Evolutionary conservation across 495 filamentous ascomycete genomes (phyloP).

Genomic region (Talaromyces stipitatus): DNA sequence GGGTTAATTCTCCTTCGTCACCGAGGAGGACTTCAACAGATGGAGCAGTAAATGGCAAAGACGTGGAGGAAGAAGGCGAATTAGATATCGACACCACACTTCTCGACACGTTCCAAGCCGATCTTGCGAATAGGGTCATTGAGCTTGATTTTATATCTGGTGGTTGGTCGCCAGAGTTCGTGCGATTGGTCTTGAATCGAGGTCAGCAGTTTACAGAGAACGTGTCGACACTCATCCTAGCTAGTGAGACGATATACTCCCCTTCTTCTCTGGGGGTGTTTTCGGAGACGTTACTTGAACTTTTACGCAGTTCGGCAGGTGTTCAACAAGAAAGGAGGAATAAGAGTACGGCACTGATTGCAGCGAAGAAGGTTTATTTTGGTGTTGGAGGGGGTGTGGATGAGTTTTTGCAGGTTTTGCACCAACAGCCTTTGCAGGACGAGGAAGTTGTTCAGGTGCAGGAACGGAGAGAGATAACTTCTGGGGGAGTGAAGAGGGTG

Average conservation of each 20-base stretch:
- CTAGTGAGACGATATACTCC: constrained; percentile 94
- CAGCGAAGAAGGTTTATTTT: constrained; percentile 91
- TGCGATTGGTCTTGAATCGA: constrained; percentile 41
- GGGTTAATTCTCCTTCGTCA: constrained; percentile 25
- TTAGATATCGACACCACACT: constrained; percentile 65
- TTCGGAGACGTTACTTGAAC: constrained; percentile 57
- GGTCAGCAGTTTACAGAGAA: constrained; percentile 6
- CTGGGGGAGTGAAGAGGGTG: constrained; percentile 40
- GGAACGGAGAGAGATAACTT: constrained; percentile 52
- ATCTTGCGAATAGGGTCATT: constrained; percentile 50
- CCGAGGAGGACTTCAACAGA: background rate
- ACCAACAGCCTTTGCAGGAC: constrained; percentile 30
- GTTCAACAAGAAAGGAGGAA: constrained; percentile 20
- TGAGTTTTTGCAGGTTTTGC: constrained; percentile 66
- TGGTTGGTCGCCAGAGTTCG: constrained; percentile 67
- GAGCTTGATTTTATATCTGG: constrained; percentile 71
- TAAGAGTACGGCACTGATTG: constrained; percentile 62
- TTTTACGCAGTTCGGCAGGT: constrained; percentile 50
- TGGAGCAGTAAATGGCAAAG: background rate
- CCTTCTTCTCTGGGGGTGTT: constrained; percentile 67
- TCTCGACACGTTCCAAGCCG: constrained; percentile 49
- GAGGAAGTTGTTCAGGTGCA: constrained; percentile 51
- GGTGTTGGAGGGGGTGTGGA: constrained; percentile 91
- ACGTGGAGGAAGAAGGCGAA: constrained; percentile 47
- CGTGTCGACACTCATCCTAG: constrained; percentile 52